Conservation (phyloP, 192 early-diverging fungal species). For the Entomortierella lignicola region DNA sequence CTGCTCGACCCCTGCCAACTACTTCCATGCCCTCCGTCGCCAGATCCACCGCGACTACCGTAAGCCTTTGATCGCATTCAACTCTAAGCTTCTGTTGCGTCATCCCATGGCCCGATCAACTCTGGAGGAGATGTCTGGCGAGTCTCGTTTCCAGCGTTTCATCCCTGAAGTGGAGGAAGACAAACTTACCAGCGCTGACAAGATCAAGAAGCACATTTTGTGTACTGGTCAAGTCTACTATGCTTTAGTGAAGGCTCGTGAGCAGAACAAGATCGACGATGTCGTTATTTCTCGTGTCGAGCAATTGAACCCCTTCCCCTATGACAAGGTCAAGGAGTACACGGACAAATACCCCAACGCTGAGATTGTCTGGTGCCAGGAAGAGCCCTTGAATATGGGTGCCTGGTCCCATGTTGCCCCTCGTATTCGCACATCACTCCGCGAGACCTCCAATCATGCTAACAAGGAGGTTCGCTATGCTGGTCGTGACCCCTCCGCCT, state of each 20-base stretch:
- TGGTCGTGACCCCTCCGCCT: slow-evolving; percentile 89
- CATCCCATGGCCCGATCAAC: slow-evolving; percentile 92
- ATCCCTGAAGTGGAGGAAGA: slow-evolving; percentile 93
- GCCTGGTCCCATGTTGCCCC: slow-evolving; percentile 91
- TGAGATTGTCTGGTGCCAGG: slow-evolving; percentile 94
- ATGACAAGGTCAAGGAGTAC: slow-evolving; percentile 87
- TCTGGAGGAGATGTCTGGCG: slow-evolving; percentile 82
- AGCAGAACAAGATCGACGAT: slow-evolving; percentile 89
- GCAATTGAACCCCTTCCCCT: slow-evolving; percentile 96
- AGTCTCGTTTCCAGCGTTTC: slow-evolving; percentile 89
- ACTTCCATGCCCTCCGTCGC: slow-evolving; percentile 95
- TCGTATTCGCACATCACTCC: slow-evolving; percentile 83
- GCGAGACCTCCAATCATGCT: slow-evolving; percentile 77
- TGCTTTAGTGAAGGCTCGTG: slow-evolving; percentile 86
- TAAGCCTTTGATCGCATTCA: slow-evolving; percentile 86
- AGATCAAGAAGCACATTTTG: slow-evolving; percentile 93
- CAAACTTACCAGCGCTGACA: slow-evolving; percentile 79
- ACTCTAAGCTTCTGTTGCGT: slow-evolving; percentile 92
- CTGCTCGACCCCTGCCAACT: slow-evolving; percentile 97
- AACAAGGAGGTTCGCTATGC: slow-evolving; percentile 64
- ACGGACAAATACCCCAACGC: slow-evolving; percentile 92
- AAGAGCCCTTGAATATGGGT: slow-evolving; percentile 96
- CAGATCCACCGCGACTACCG: slow-evolving; percentile 98
- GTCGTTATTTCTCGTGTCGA: slow-evolving; percentile 94
- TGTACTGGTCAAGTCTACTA: slow-evolving; percentile 99